Base-by-base conservation (phyloP, 306 rosid genomes). In the Ochetophila trinervis region DNA sequence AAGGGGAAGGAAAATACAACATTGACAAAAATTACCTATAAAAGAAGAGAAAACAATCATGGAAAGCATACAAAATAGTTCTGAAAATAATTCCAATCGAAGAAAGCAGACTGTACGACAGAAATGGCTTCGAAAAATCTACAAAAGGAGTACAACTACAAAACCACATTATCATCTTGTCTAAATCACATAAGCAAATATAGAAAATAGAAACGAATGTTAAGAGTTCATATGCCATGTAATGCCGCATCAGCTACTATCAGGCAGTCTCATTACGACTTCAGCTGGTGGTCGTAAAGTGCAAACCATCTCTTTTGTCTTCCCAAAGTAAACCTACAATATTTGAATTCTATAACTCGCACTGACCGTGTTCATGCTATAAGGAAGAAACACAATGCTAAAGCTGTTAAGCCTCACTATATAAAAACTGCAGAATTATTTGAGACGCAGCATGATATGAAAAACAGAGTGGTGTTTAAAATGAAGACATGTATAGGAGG, bases 241-340 rank as follows among this genome's bases (percentile, higher is more conserved):
- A 14, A 21, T 37, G 61, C 6, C 19, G 69, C 66, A 57, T 9
- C 57, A 74, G 85, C 72, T 85, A 75, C 71, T 78, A 42, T 87
- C 91, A 3, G 97, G 98, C 60, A 93, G 78, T 80, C 85, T 88
- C 87, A 87, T 76, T 74, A 67, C 88, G 57, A 91, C 88, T 75
- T 93, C 98, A 19, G 94, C 32, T 0, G 96, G 98, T 57, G 98
- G 97, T 73, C 98, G 85, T 74, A 93, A 75, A 35, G 97, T 93
- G 86, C 97, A 93, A 45, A 93, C 96, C 98, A 93, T 89, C 86
- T 93, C 98, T 86, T 91, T 93, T 5, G 97, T 93, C 81, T 93
- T 93, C 53, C 98, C 97, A 69, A 93, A 89, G 69, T 93, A 93
- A 57, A 93, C 98, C 96, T 93, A 78, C 37, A 74, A 45, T 50